These are phyloP conservation scores for Talaromyces proteolyticus DNA, from an alignment of 495 filamentous ascomycete species.

Conservation along the genomic window DNA sequence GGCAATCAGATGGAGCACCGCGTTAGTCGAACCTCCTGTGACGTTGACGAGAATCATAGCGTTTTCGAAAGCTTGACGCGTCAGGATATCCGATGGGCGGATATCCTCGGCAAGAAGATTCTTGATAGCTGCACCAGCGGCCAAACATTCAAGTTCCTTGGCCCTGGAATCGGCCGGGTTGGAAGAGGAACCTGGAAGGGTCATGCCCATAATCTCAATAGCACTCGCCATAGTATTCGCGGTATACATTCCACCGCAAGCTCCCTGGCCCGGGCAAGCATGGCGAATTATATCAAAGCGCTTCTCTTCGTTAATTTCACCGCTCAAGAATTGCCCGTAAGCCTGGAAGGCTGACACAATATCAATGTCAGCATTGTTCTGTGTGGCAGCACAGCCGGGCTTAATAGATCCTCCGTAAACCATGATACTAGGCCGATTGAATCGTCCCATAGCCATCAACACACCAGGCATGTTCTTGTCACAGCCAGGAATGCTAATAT, in stretches of 20 bases:
- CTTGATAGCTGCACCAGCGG: constrained; percentile 80
- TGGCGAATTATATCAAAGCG: constrained; percentile 92
- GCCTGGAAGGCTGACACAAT: constrained; percentile 97
- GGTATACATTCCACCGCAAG: constrained; percentile 99
- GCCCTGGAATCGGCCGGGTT: constrained; percentile 82
- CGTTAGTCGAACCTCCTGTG: constrained; percentile 93
- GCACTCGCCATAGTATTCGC: constrained; percentile 98
- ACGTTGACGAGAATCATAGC: constrained; percentile 96
- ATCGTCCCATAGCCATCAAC: constrained; percentile 92
- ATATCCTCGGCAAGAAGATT: constrained; percentile 85
- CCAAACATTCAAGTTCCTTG: constrained; percentile 82
- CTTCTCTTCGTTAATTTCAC: constrained; percentile 84
- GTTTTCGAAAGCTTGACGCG: constrained; percentile 88
- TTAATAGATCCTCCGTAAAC: constrained; percentile 95
- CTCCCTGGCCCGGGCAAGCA: constrained; percentile 88
- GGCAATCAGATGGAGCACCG: constrained; percentile 92
- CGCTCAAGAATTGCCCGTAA: constrained; percentile 90
- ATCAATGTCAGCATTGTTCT: constrained; percentile 74
- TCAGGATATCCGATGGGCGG: constrained; percentile 82
- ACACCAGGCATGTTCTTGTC: constrained; percentile 99
- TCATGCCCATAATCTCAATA: constrained; percentile 96
- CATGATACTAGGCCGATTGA: constrained; percentile 93
- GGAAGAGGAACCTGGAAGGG: constrained; percentile 86
- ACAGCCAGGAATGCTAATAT: constrained; percentile 96
- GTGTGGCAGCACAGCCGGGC: constrained; percentile 72